Percentiles rank a stretch among this genome's conserved stretches.
These are phyloP conservation scores for Babesia sp. DNA, from an alignment of 169 alveolate species.

Conservation along the genomic window DNA sequence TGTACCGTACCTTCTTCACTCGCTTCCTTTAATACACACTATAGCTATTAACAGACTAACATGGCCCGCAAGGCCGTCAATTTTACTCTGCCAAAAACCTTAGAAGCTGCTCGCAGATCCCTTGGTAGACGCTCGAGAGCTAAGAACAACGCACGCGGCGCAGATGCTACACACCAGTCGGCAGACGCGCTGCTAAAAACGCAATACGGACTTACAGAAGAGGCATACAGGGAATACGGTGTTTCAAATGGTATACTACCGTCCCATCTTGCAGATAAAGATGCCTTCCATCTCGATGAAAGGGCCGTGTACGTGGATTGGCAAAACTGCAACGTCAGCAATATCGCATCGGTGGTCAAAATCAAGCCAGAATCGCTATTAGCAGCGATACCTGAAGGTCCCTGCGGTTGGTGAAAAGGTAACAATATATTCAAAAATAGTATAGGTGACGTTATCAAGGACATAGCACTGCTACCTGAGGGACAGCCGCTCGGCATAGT, in stretches of 20 bases:
- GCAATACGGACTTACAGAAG: conserved; percentile 54
- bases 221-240: conserved; percentile 63
- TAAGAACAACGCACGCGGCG: conserved; percentile 1
- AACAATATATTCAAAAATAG: neutral
- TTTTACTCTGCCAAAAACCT: conserved; percentile 38
- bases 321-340: conserved; percentile 27
- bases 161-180: conserved; percentile 47
- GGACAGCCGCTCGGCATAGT: conserved; percentile 62
- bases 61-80: conserved; percentile 39
- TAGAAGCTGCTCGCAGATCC: conserved; percentile 13
- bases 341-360: conserved; percentile 47
- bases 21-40: conserved; percentile 10
- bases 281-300: conserved; percentile 36
- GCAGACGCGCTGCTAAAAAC: conserved; percentile 50
- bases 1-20: conserved; percentile 43
- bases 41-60: neutral
- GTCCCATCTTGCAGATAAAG: conserved; percentile 40
- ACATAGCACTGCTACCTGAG: conserved; percentile 61
- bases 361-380: conserved; percentile 29
- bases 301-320: conserved; percentile 27
- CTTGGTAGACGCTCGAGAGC: conserved; percentile 38
- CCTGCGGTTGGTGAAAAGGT: conserved; percentile 39
- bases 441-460: conserved; percentile 61
- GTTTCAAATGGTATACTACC: conserved; percentile 56
- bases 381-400: conserved; percentile 57